A percentile compares a stretch with the other conserved stretches of the same genome.
phyloP scores from a whole-genome alignment of 1,139 yeast species.

The Kazachstania sp. region DNA sequence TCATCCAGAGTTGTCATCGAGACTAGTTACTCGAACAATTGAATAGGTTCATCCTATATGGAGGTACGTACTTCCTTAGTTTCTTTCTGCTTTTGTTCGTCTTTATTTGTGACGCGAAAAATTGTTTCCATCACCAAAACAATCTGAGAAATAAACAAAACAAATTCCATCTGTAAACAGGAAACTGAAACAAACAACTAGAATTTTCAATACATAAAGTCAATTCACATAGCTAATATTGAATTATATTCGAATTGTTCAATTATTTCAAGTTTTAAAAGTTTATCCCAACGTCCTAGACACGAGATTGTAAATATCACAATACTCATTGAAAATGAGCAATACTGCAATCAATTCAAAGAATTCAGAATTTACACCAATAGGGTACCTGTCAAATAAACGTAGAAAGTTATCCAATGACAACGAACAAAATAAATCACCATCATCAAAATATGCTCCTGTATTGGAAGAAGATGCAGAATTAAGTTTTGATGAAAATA shows the following conservation, averaged over 20 bases:
- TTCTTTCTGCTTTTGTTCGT: background rate
- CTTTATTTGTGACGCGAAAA: background rate
- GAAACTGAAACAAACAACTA: background rate
- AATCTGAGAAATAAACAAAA: background rate
- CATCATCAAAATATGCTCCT: slow-evolving; percentile 1
- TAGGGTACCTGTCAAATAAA: slow-evolving; percentile 22
- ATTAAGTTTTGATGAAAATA: slow-evolving; percentile 2
- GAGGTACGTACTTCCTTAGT: too few species aligned
- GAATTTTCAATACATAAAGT: too few species aligned
- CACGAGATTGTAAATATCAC: background rate
- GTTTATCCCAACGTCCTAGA: too few species aligned
- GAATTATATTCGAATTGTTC: too few species aligned
- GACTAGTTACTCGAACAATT: too few species aligned
- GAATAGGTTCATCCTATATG: too few species aligned
- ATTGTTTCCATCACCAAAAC: too few species aligned
- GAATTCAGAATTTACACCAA: slow-evolving; percentile 29
- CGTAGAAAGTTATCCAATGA: slow-evolving; percentile 12
- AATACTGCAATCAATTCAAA: slow-evolving; percentile 7
- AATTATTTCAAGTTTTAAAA: too few species aligned
- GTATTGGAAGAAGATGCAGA: slow-evolving; percentile 2
- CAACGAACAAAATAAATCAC: background rate
- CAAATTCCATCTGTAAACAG: background rate
- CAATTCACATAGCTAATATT: too few species aligned
- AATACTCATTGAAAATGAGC: background rate
- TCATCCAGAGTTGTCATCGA: too few species aligned